A percentile compares a stretch with the other conserved stretches of the same genome.
These are phyloP conservation scores for Alternaria panax DNA, from an alignment of 2,329 filamentous ascomycete species.

Conservation along the genomic window DNA sequence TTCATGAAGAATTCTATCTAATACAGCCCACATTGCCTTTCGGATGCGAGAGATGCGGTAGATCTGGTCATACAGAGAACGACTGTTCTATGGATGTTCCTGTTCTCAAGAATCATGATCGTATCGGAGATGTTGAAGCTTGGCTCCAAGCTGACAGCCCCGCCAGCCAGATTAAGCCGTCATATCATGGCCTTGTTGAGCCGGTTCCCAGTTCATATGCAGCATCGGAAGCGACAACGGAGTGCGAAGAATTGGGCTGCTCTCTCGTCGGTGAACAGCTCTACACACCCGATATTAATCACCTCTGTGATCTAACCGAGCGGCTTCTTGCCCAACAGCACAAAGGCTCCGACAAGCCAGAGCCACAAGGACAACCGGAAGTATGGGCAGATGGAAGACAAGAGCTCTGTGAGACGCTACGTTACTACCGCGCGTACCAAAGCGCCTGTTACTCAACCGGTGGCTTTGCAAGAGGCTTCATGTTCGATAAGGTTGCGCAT, in stretches of 20 bases:
- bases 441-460: constrained; percentile 63
- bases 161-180: neutral
- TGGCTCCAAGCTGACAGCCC: neutral
- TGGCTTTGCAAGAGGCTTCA: constrained; percentile 62
- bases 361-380: constrained; percentile 51
- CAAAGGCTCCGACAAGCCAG: constrained; percentile 39
- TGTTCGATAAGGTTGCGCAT: constrained; percentile 65
- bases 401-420: constrained; percentile 68
- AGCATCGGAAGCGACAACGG: constrained; percentile 10
- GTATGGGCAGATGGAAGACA: constrained; percentile 67
- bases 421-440: constrained; percentile 69
- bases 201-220: neutral
- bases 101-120: neutral
- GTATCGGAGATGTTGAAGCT: neutral
- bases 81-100: neutral
- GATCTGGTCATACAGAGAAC: neutral
- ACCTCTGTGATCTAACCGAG: constrained; percentile 23
- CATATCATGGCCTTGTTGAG: neutral
- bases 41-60: neutral
- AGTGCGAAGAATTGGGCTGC: neutral
- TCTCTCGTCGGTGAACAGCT: neutral
- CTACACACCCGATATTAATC: neutral
- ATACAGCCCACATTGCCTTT: neutral
- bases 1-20: neutral
- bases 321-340: constrained; percentile 21